Conservation (phyloP, 768 basidiomycete genomes). For the Lactarius trivialis region DNA sequence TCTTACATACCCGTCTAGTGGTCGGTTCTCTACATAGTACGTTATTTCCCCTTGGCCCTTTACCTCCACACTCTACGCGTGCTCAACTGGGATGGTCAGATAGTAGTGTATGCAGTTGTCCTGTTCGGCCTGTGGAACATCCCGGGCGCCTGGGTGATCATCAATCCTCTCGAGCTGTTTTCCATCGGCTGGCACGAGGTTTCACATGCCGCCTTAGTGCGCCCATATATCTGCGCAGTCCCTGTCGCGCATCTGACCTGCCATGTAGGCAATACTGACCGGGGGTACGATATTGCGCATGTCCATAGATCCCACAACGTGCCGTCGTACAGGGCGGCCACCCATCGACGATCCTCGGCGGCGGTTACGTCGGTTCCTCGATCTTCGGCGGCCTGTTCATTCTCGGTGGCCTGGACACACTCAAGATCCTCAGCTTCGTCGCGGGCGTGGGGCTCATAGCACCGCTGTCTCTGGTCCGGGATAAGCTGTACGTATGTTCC, state of each 20-base stretch:
- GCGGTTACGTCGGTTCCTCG: constrained; percentile 80
- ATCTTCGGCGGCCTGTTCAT: constrained; percentile 81
- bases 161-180: constrained; percentile 80
- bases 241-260: neutral
- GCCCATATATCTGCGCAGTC: constrained; percentile 27
- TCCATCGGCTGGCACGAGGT: constrained; percentile 88
- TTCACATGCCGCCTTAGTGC: constrained; percentile 71
- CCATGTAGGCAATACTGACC: constrained; percentile 59
- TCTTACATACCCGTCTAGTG: constrained; percentile 38
- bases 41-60: constrained; percentile 25
- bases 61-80: neutral
- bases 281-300: constrained; percentile 75
- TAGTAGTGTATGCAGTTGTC: constrained; percentile 78
- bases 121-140: constrained; percentile 88
- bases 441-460: constrained; percentile 81
- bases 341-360: constrained; percentile 61
- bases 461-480: constrained; percentile 79
- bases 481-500: constrained; percentile 71
- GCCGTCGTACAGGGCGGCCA: constrained; percentile 73
- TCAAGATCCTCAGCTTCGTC: constrained; percentile 90
- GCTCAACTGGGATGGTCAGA: constrained; percentile 38
- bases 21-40: constrained; percentile 69
- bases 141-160: constrained; percentile 68
- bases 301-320: constrained; percentile 74
- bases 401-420: constrained; percentile 81